phyloP scores from a whole-genome alignment of 345 rosid species.

The Eucalyptus polybractea region DNA sequence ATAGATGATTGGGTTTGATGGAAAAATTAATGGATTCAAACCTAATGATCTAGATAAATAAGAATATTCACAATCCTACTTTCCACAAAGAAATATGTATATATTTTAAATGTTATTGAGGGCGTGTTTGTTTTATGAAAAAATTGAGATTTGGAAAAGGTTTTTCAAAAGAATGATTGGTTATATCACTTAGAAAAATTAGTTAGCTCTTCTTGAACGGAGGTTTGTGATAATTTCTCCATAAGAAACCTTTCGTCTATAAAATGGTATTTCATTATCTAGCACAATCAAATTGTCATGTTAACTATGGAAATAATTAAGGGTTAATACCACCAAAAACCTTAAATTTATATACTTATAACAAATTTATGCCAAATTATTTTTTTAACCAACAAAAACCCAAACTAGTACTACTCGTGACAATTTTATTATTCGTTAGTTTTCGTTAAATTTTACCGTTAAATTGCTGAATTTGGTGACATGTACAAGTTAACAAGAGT shows the following conservation, averaged over 20 bases:
- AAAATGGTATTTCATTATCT: not conserved
- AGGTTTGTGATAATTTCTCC: not conserved
- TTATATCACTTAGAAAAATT: not conserved
- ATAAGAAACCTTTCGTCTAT: too few species aligned
- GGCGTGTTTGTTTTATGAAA: not conserved
- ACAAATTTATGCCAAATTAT: too few species aligned
- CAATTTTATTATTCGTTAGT: too few species aligned
- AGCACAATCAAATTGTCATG: not conserved
- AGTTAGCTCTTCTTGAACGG: accelerated
- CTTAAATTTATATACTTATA: not conserved
- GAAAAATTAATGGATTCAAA: not conserved
- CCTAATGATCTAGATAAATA: not conserved
- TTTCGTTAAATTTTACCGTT: too few species aligned
- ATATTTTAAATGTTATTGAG: not conserved
- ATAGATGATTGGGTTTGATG: not conserved
- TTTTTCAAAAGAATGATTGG: not conserved
- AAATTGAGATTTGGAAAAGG: not conserved
- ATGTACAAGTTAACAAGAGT: not conserved
- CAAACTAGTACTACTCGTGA: not conserved
- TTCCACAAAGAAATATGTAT: not conserved
- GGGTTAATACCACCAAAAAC: too few species aligned
- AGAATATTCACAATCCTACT: not conserved
- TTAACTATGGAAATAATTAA: not conserved
- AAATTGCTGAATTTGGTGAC: too few species aligned
- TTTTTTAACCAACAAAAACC: not conserved